Conservation (phyloP, 2,329 filamentous ascomycete genomes). For the Parascedosporium putredinis region DNA sequence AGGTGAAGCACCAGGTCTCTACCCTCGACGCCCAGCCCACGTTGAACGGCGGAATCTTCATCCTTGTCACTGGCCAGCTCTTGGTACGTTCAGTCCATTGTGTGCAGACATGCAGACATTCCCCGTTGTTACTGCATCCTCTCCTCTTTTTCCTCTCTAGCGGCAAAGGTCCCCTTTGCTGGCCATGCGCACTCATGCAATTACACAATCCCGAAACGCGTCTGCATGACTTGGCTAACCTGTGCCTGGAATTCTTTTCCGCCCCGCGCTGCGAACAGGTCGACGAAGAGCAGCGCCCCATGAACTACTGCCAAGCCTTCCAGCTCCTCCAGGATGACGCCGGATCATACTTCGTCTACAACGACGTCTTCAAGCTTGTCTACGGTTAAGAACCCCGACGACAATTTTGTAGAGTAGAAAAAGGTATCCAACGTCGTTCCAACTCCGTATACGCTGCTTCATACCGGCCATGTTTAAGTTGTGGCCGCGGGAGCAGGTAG, state of each 20-base stretch:
- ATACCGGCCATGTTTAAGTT: no score
- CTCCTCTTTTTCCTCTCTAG: not conserved
- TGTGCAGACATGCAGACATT: no score
- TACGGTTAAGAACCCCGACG: constrained; percentile 39
- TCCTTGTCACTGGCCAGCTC: constrained; percentile 80
- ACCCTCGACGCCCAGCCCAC: constrained; percentile 80
- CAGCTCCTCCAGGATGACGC: constrained; percentile 59
- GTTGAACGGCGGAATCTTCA: constrained; percentile 63
- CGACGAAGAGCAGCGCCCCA: constrained; percentile 73
- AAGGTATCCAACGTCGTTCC: not conserved
- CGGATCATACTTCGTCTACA: constrained; percentile 76
- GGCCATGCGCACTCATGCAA: no score
- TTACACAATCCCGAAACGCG: not conserved
- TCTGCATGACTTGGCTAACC: not conserved
- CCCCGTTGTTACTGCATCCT: not conserved
- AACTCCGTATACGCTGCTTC: no score
- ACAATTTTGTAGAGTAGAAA: no score
- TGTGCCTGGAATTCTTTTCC: not conserved
- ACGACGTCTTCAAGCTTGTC: constrained; percentile 90
- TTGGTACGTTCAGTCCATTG: constrained; percentile 60
- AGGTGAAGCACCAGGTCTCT: constrained; percentile 66
- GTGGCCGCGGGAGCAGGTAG: not conserved
- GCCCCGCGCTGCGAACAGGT: constrained; percentile 48
- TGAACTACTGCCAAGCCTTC: constrained; percentile 88
- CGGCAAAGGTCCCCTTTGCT: no score